Evolutionary conservation across 768 basidiomycete genomes (phyloP).

Genomic region (Lyophyllum decastes): DNA sequence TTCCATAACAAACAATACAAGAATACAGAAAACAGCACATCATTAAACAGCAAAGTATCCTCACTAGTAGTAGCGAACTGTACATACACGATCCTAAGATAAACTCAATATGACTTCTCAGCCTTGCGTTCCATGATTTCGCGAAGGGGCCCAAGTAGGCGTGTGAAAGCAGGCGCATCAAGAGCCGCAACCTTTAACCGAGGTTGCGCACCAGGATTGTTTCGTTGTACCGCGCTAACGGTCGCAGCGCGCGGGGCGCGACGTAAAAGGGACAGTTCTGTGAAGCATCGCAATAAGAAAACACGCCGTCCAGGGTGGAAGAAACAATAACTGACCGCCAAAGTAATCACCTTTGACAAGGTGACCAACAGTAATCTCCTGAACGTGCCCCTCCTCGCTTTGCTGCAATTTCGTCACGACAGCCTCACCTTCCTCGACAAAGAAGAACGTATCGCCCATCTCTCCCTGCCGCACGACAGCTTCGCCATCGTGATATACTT

Average conservation of each 20-base stretch:
- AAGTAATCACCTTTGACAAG: slow-evolving; percentile 96
- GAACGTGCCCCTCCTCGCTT: slow-evolving; percentile 55
- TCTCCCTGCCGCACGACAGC: slow-evolving; percentile 92
- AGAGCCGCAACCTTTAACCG: slow-evolving; percentile 93
- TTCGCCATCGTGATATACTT: slow-evolving; percentile 79
- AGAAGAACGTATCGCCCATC: slow-evolving; percentile 96
- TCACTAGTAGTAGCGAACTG: neutral
- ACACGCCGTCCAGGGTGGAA: neutral
- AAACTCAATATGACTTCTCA: slow-evolving; percentile 60
- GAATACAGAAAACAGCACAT: neutral
- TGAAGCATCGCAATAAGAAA: neutral
- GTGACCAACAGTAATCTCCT: slow-evolving; percentile 71
- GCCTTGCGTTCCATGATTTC: slow-evolving; percentile 92
- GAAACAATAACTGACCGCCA: slow-evolving; percentile 65
- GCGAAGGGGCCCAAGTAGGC: slow-evolving; percentile 87
- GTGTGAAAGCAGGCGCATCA: slow-evolving; percentile 91
- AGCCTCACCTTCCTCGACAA: slow-evolving; percentile 93
- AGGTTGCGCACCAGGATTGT: slow-evolving; percentile 40
- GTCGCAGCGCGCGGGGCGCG: slow-evolving; percentile 94
- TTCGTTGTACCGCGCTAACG: slow-evolving; percentile 74
- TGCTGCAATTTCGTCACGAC: slow-evolving; percentile 77
- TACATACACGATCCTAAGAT: slow-evolving; percentile 23
- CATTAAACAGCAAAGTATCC: slow-evolving; percentile 17
- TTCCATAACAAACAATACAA: slow-evolving; percentile 2
- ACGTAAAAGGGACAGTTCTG: slow-evolving; percentile 90